Conservation (phyloP, 1,284 basidiomycete species). For the Mycena citricolor region DNA sequence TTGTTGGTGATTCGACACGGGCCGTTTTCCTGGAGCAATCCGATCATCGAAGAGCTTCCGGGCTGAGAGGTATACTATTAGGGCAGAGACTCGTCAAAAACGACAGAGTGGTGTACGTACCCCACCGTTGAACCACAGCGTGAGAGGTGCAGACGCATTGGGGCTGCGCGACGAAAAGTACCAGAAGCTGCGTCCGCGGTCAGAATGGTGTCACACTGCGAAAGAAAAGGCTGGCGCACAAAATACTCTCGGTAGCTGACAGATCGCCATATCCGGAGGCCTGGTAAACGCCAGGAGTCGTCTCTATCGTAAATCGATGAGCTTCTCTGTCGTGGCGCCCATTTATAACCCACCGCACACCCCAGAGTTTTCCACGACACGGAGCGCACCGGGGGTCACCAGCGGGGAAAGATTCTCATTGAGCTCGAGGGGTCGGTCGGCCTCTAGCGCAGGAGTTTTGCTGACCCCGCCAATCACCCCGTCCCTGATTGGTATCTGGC, state of each 20-base stretch:
- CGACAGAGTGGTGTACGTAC: not conserved
- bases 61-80: slow-evolving; percentile 34
- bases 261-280: slow-evolving; percentile 64
- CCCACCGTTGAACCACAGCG: slow-evolving; percentile 67
- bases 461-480: slow-evolving; percentile 48
- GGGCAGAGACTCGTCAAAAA: not conserved
- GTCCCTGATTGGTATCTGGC: slow-evolving; percentile 46
- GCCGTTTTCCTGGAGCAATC: slow-evolving; percentile 63
- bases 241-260: slow-evolving; percentile 51
- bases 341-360: slow-evolving; percentile 43
- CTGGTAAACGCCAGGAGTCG: slow-evolving; percentile 54
- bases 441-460: slow-evolving; percentile 15
- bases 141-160: slow-evolving; percentile 53
- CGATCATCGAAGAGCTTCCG: slow-evolving; percentile 69
- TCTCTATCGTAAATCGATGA: slow-evolving; percentile 38
- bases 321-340: slow-evolving; percentile 15
- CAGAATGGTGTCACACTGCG: too few species aligned
- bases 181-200: slow-evolving; percentile 71
- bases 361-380: slow-evolving; percentile 54
- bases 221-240: slow-evolving; percentile 37
- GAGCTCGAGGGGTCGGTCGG: slow-evolving; percentile 17
- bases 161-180: slow-evolving; percentile 63
- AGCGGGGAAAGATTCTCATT: slow-evolving; percentile 14
- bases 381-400: slow-evolving; percentile 48
- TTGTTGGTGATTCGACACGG: slow-evolving; percentile 66